phyloP scores from a whole-genome alignment of 306 rosid genomes.

The Senna tora region DNA sequence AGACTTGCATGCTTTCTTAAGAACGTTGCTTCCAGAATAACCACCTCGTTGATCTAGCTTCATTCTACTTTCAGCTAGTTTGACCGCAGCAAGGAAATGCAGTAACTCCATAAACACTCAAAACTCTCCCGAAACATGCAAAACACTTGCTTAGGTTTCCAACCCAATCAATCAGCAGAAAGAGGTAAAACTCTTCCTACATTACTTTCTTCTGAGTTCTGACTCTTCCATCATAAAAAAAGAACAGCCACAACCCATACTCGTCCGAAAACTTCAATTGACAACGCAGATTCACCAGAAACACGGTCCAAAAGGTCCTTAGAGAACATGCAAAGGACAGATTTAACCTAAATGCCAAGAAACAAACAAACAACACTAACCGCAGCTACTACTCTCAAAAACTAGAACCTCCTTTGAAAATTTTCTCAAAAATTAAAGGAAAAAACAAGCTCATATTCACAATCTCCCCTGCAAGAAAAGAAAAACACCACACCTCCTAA shows the following conservation, averaged over 20 bases:
- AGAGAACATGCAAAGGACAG: slow-evolving; percentile 42
- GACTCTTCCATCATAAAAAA: slow-evolving; percentile 5
- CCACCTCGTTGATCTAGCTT: not conserved
- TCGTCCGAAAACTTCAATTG: slow-evolving; percentile 17
- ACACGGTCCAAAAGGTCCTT: slow-evolving; percentile 26
- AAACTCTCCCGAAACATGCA: slow-evolving; percentile 24
- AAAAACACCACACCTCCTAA: slow-evolving; percentile 13
- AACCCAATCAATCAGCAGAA: not conserved
- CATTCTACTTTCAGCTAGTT: not conserved
- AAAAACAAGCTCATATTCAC: not conserved
- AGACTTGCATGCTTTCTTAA: slow-evolving; percentile 1
- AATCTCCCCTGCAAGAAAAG: not conserved
- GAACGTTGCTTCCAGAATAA: slow-evolving; percentile 20
- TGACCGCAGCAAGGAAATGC: slow-evolving; percentile 14
- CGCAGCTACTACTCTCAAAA: not conserved
- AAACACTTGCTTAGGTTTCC: not conserved
- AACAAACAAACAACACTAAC: slow-evolving; percentile 6
- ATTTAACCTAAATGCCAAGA: slow-evolving; percentile 31
- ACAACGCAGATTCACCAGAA: not conserved
- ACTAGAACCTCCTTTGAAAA: slow-evolving; percentile 1
- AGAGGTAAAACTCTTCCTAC: slow-evolving; percentile 6
- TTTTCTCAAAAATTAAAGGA: not conserved
- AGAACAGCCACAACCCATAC: not conserved
- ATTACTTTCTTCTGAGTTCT: slow-evolving; percentile 7
- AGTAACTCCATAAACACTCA: not conserved